These are phyloP conservation scores for Pilatotrama ljubarskyi DNA, from an alignment of 768 basidiomycete species.

Conservation along the genomic window DNA sequence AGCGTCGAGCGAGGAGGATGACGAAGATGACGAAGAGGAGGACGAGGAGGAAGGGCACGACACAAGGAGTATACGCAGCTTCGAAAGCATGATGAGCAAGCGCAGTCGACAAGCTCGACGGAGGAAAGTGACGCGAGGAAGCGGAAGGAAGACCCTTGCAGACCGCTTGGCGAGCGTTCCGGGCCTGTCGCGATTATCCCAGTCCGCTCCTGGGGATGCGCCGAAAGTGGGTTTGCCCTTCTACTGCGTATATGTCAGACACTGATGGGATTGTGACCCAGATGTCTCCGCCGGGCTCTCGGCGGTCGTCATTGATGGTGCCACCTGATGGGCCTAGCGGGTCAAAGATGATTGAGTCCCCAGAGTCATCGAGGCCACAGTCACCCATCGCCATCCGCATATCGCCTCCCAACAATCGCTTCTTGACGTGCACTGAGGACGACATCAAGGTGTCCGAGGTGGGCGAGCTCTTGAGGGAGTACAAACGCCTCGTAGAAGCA, in stretches of 20 bases:
- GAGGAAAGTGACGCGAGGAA: constrained; percentile 24
- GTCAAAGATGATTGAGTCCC: constrained; percentile 39
- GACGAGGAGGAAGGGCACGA: constrained; percentile 48
- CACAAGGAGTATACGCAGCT: constrained; percentile 78
- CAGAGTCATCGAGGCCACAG: constrained; percentile 39
- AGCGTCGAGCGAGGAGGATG: constrained; percentile 37
- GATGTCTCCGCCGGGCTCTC: constrained; percentile 39
- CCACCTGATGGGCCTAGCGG: constrained; percentile 25
- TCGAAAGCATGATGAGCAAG: constrained; percentile 80
- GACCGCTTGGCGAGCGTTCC: constrained; percentile 84
- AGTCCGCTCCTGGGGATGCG: constrained; percentile 21
- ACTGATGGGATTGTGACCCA: constrained; percentile 16
- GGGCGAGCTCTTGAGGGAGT: constrained; percentile 76
- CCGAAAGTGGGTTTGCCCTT: constrained; percentile 19
- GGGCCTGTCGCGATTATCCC: constrained; percentile 47
- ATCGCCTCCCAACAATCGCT: constrained; percentile 65
- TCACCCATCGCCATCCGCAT: constrained; percentile 46
- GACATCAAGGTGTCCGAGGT: constrained; percentile 85
- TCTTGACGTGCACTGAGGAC: constrained; percentile 69
- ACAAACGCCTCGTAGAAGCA: constrained; percentile 73
- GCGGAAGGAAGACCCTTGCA: constrained; percentile 67
- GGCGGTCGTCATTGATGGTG: constrained; percentile 42
- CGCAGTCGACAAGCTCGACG: constrained; percentile 35
- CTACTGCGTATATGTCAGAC: not conserved
- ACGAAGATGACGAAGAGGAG: constrained; percentile 40